Percentiles rank a stretch among this genome's conserved stretches.
phyloP scores from a whole-genome alignment of 805 yeast species.

The Wickerhamiella alocasiicola region DNA sequence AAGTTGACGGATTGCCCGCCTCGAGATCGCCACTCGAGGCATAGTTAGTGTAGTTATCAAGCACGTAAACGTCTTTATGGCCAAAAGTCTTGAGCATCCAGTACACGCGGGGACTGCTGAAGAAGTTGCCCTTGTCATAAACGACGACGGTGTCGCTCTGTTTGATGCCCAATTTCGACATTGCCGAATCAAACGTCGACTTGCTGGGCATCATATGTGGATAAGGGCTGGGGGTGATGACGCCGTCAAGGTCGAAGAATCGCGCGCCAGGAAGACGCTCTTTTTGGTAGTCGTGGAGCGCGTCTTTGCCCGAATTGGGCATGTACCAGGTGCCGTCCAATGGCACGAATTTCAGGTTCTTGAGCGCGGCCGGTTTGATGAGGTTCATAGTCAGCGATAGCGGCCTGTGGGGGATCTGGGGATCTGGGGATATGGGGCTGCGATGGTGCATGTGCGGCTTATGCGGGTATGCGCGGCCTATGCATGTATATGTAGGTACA shows the following conservation, averaged over 20 bases:
- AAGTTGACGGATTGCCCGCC: slow-evolving; percentile 19
- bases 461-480: too few relatives aligned
- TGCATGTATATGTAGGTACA: too few relatives aligned
- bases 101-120: slow-evolving; percentile 81
- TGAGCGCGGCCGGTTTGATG: slow-evolving; percentile 16
- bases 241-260: slow-evolving; percentile 65
- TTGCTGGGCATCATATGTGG: slow-evolving; percentile 86
- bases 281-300: slow-evolving; percentile 36
- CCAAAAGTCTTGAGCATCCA: slow-evolving; percentile 81
- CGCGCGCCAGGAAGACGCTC: slow-evolving; percentile 56
- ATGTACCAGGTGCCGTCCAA: slow-evolving; percentile 89
- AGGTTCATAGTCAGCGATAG: slow-evolving; percentile 1
- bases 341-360: slow-evolving; percentile 33
- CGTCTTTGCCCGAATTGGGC: slow-evolving; percentile 53
- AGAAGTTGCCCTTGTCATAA: slow-evolving; percentile 75
- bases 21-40: slow-evolving; percentile 36
- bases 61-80: slow-evolving; percentile 52
- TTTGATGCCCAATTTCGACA: slow-evolving; percentile 25
- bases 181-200: slow-evolving; percentile 39
- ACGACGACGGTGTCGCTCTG: slow-evolving; percentile 52
- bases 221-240: slow-evolving; percentile 51
- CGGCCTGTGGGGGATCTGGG: neutral
- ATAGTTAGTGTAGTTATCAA: slow-evolving; percentile 57
- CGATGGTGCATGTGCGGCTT: too few relatives aligned
- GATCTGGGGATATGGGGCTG: neutral